Base-by-base conservation (phyloP, 139 green algal genomes). In the Tetradesmus lagerheimii region DNA sequence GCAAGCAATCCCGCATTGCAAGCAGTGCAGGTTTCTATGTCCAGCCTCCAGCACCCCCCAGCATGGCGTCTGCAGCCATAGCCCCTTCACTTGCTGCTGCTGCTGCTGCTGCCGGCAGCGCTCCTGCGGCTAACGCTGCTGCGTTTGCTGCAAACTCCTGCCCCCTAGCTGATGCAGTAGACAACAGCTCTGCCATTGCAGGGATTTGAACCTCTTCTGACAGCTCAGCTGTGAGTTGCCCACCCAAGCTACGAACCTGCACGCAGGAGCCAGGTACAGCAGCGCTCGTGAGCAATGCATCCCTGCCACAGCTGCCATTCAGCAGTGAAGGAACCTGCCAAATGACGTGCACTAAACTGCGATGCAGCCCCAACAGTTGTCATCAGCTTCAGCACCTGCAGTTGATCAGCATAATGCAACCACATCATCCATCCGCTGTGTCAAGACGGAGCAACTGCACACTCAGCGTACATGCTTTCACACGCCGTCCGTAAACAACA, bases 231-330 rank as follows among this genome's bases (percentile, higher is more conserved):
- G 84, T 1, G 16, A 89, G n/a, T 27, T 81, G 38, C 18, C 84
- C 84, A 29, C 84, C 66, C 43, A 89, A n/a, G 27, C 84, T 31
- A 18, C 6, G 29, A 18, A 89, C 84, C 84, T 89, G 64, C 41
- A 64, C 12, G 34, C 74, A n/a, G 57, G 57, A n/a, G 16, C 20
- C 57, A 71, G 57, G 20, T 23, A 71, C 57, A 71, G 57, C 20
- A 31, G 25, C 18, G 3, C 8, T 2, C 8, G 2, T 62, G 47
- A 16, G 12, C 47, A 62, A n/a, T 23, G 47, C 8, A 62, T 23
- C 47, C 8, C 47, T 76, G 66, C 66, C 29, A 34, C 15, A 37
- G 25, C 66, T 76, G 16, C 25, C 35, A 23, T 37, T n/a, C 62
- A 74, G 62, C 62, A 74, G 62, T 27, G 3, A 50, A 50, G 43